Evolutionary conservation across 2,329 filamentous ascomycete species (phyloP).

Genomic region (Neocucurbitaria cava): DNA sequence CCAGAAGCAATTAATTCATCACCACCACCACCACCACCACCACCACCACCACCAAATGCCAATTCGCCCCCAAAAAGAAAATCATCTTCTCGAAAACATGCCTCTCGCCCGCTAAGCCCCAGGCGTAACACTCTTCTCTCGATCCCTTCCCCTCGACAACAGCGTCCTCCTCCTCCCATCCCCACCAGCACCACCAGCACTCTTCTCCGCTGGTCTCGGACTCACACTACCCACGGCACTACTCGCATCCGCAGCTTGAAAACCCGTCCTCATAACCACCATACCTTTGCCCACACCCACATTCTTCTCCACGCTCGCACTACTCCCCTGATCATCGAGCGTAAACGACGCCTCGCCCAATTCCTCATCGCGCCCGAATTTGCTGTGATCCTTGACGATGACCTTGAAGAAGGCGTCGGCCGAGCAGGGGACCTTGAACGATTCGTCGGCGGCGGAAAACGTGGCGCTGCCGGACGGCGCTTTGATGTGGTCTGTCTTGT

Average conservation of each 20-base stretch:
- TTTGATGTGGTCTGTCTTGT: conserved; percentile 94
- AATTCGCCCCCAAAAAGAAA: no score
- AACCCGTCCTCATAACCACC: conserved; percentile 77
- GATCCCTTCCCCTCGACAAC: conserved; percentile 45
- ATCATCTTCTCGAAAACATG: no score
- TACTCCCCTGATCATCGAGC: conserved; percentile 78
- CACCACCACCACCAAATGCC: no score
- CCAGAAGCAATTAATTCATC: no score
- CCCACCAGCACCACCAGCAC: not conserved
- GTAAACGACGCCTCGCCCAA: conserved; percentile 90
- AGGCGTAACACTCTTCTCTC: conserved; percentile 27
- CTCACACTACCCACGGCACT: conserved; percentile 44
- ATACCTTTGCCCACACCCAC: conserved; percentile 75
- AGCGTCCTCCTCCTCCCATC: conserved; percentile 51
- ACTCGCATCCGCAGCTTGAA: conserved; percentile 58
- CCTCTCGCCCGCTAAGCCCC: conserved; percentile 21
- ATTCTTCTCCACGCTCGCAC: conserved; percentile 74
- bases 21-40: no score
- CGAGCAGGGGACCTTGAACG: conserved; percentile 77
- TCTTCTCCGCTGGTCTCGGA: conserved; percentile 13
- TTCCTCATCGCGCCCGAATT: conserved; percentile 81
- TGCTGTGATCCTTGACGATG: conserved; percentile 82
- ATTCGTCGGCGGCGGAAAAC: conserved; percentile 68
- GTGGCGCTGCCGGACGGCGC: conserved; percentile 66
- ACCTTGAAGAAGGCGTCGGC: conserved; percentile 88